Conservation (phyloP, 768 basidiomycete genomes). For the Trametes cingulata region DNA sequence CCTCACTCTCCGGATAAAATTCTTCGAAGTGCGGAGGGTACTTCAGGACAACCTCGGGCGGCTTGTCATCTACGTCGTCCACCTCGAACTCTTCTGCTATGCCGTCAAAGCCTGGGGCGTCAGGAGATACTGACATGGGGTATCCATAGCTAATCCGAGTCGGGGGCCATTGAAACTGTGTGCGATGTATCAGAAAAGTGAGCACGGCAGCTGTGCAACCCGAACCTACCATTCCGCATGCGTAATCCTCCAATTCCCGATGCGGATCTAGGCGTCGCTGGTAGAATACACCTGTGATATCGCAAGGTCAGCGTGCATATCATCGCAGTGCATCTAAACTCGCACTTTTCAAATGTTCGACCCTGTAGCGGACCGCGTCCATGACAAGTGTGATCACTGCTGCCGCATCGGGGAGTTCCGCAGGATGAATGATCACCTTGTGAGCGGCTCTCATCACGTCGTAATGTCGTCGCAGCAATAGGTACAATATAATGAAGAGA, state of each 20-base stretch:
- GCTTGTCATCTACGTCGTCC: neutral
- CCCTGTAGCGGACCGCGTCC: neutral
- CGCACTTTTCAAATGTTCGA: neutral
- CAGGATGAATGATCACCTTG: neutral
- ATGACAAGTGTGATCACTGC: neutral
- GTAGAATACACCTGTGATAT: neutral
- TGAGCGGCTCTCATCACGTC: slow-evolving; percentile 28
- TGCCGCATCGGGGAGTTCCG: slow-evolving; percentile 1
- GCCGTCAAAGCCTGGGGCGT: neutral
- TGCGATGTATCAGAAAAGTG: too few species aligned
- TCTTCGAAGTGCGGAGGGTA: neutral
- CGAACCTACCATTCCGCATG: slow-evolving; percentile 5
- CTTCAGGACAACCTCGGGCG: neutral
- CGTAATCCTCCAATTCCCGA: slow-evolving; percentile 4
- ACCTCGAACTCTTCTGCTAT: neutral
- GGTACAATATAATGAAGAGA: slow-evolving; percentile 35
- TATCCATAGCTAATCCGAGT: too few species aligned
- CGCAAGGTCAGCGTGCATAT: neutral
- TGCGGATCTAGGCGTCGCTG: neutral
- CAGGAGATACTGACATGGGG: neutral
- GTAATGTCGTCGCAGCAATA: slow-evolving; percentile 36
- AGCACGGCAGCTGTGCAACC: too few species aligned
- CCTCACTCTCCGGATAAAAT: slow-evolving; percentile 1
- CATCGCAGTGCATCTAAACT: too few species aligned
- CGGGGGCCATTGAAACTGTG: too few species aligned